A percentile compares a stretch with the other conserved stretches of the same genome.
Evolutionary conservation across 345 rosid species (phyloP).

Genomic region (Turritis glabra): DNA sequence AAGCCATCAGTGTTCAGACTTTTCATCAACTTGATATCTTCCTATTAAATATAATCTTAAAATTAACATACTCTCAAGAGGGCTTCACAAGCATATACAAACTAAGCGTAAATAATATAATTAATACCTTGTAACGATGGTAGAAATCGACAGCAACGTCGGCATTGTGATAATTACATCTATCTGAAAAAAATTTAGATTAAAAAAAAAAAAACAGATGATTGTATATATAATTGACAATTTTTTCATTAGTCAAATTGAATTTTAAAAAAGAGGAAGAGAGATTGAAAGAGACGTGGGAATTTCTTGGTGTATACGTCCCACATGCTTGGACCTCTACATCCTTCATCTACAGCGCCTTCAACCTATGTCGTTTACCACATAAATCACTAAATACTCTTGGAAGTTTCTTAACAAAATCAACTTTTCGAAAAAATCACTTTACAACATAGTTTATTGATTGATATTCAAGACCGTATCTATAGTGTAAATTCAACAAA

Average conservation of each 20-base stretch:
- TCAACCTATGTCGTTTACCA: slow-evolving; percentile 36
- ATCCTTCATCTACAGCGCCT: slow-evolving; percentile 39
- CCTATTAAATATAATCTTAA: slow-evolving; percentile 34
- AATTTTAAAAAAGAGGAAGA: not conserved
- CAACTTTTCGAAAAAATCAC: not conserved
- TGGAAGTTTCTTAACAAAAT: not conserved
- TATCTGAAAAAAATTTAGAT: slow-evolving; percentile 29
- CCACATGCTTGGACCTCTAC: slow-evolving; percentile 47
- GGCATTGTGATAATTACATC: slow-evolving; percentile 45
- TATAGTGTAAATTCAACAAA: too few species aligned
- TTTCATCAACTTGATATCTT: slow-evolving; percentile 56
- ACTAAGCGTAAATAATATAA: not conserved
- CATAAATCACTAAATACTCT: not conserved
- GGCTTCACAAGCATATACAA: not conserved
- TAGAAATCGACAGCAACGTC: slow-evolving; percentile 52
- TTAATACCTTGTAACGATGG: slow-evolving; percentile 50
- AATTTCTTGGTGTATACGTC: slow-evolving; percentile 37
- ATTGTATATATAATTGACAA: not conserved
- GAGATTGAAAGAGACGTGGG: slow-evolving; percentile 28
- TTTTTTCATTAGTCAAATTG: not conserved
- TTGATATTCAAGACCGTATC: not conserved
- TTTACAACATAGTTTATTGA: not conserved
- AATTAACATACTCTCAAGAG: not conserved
- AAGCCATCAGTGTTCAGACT: slow-evolving; percentile 53
- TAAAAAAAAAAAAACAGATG: not conserved